Conservation (phyloP, 2,329 filamentous ascomycete genomes). For the Pseudocercospora vitis region DNA sequence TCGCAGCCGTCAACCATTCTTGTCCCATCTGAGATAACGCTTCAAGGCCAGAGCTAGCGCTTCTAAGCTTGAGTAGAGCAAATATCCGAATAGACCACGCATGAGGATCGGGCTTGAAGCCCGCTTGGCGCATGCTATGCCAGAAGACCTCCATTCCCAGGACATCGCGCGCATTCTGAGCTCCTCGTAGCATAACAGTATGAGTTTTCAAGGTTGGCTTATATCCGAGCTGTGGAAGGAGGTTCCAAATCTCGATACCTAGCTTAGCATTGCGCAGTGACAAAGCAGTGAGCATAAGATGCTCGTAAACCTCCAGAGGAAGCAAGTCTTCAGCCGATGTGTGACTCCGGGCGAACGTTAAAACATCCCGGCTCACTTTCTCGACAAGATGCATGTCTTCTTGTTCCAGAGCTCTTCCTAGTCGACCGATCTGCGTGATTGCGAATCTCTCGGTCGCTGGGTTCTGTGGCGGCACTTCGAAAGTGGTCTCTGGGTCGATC, state of each 20-base stretch:
- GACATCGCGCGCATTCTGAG: slow-evolving; percentile 59
- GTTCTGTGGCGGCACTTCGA: background rate
- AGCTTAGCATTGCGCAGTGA: slow-evolving; percentile 42
- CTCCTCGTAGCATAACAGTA: slow-evolving; percentile 72
- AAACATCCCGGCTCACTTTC: background rate
- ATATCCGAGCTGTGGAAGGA: slow-evolving; percentile 56
- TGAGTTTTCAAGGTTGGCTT: slow-evolving; percentile 65
- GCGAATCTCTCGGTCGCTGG: slow-evolving; percentile 17
- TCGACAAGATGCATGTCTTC: slow-evolving; percentile 10
- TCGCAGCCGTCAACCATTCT: slow-evolving; percentile 53
- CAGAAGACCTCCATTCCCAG: slow-evolving; percentile 67
- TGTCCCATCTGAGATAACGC: slow-evolving; percentile 67
- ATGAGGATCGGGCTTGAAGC: slow-evolving; percentile 60
- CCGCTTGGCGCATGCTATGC: slow-evolving; percentile 60
- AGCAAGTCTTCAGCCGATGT: slow-evolving; percentile 10
- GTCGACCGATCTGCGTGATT: slow-evolving; percentile 5
- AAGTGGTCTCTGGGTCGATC: background rate
- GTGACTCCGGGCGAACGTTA: background rate
- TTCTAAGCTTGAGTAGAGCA: slow-evolving; percentile 60
- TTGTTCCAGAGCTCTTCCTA: slow-evolving; percentile 14
- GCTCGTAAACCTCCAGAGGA: slow-evolving; percentile 36
- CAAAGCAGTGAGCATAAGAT: slow-evolving; percentile 52
- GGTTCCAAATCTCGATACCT: slow-evolving; percentile 59
- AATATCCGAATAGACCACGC: slow-evolving; percentile 72
- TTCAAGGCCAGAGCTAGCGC: slow-evolving; percentile 57